phyloP scores from a whole-genome alignment of 2,329 filamentous ascomycete genomes.

The Cladophialophora chaetospira region DNA sequence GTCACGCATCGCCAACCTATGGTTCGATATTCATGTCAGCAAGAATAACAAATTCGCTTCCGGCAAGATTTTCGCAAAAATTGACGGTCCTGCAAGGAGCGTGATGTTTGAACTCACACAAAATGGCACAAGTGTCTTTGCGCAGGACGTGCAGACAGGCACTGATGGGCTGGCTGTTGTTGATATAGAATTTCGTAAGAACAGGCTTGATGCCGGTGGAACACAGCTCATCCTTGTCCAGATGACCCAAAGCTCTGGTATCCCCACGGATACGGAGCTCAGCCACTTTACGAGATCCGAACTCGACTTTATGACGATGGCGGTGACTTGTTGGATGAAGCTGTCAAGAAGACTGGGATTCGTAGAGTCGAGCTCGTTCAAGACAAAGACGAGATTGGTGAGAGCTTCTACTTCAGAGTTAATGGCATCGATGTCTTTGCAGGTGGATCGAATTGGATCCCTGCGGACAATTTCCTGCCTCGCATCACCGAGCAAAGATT shows the following conservation, averaged over 20 bases:
- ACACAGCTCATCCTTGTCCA: not conserved
- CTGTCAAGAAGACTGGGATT: slow-evolving; percentile 45
- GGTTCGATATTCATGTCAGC: not conserved
- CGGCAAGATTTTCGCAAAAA: slow-evolving; percentile 43
- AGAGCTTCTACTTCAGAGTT: slow-evolving; percentile 65
- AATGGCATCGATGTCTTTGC: slow-evolving; percentile 69
- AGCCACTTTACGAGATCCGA: not conserved
- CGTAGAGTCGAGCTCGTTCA: slow-evolving; percentile 51
- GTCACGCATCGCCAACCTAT: slow-evolving; percentile 48
- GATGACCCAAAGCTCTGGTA: not conserved
- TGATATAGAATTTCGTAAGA: not conserved
- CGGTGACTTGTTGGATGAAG: not conserved
- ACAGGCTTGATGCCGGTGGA: not conserved
- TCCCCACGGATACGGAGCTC: not conserved
- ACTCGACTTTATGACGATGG: slow-evolving; percentile 37
- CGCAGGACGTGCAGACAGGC: slow-evolving; percentile 19
- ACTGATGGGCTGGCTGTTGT: not conserved
- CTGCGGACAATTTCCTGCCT: slow-evolving; percentile 62
- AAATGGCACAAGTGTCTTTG: not conserved
- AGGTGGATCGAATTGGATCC: slow-evolving; percentile 68
- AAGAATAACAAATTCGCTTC: not conserved
- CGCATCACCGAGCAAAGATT: slow-evolving; percentile 57
- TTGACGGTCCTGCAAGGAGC: slow-evolving; percentile 39
- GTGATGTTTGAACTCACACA: slow-evolving; percentile 36
- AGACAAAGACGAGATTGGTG: slow-evolving; percentile 54